phyloP scores from a whole-genome alignment of 164 flowering plant genomes.

The Dillenia turbinata region DNA sequence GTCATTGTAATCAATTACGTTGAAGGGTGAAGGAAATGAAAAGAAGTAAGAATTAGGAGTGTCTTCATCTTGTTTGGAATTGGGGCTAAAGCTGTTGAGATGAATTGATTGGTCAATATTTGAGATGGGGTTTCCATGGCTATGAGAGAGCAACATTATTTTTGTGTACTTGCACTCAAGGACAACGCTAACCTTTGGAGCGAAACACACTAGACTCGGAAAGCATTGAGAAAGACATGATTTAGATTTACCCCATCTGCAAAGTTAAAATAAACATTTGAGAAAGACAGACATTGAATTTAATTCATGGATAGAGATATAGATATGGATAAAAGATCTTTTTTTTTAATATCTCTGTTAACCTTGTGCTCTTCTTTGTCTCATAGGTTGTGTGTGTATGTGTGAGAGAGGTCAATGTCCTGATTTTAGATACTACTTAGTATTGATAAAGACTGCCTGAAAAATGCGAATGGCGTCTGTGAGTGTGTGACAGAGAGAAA shows the following conservation, averaged over 20 bases:
- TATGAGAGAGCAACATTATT: slow-evolving; percentile 32
- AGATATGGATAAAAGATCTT: no score
- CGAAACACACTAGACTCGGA: neutral
- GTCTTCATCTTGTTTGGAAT: slow-evolving; percentile 10
- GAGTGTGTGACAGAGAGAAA: slow-evolving; percentile 8
- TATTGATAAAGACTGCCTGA: neutral
- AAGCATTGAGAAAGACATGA: no score
- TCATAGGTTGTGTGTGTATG: no score
- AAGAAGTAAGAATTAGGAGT: slow-evolving; percentile 8
- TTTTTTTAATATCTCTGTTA: no score
- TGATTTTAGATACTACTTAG: no score
- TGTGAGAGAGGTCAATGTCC: no score
- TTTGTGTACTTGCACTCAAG: slow-evolving; percentile 16
- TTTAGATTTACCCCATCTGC: no score
- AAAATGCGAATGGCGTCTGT: slow-evolving; percentile 11
- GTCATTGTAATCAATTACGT: neutral
- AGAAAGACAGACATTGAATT: no score
- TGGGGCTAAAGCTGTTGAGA: slow-evolving; percentile 11
- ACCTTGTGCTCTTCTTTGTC: no score
- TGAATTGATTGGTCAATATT: slow-evolving; percentile 11
- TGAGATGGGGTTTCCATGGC: slow-evolving; percentile 3
- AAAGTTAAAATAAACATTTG: no score
- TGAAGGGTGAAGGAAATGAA: slow-evolving; percentile 13
- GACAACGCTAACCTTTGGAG: neutral
- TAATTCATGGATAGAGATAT: no score